phyloP scores from a whole-genome alignment of 2,329 filamentous ascomycete species.

The Dothistroma septosporum region DNA sequence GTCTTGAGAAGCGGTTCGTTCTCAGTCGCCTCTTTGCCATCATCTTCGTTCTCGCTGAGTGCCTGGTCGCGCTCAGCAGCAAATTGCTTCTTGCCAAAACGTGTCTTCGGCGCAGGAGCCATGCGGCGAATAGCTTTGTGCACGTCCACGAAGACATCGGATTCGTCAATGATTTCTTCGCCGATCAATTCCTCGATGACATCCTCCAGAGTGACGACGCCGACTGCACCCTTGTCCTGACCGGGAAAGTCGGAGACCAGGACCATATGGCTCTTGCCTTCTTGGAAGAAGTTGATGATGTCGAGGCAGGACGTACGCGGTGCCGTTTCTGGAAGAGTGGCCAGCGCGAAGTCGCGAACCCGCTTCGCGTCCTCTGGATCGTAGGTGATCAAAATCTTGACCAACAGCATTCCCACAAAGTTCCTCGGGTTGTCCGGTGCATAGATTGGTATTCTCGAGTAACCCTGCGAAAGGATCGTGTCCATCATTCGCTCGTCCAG shows the following conservation, averaged over 20 bases:
- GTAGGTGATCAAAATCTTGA: constrained; percentile 98
- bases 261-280: constrained; percentile 98
- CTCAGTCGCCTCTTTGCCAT: constrained; percentile 25
- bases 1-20: constrained; percentile 31
- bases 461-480: constrained; percentile 84
- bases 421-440: constrained; percentile 77
- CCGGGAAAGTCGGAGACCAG: constrained; percentile 86
- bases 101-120: constrained; percentile 72
- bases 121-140: constrained; percentile 95
- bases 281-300: constrained; percentile 99
- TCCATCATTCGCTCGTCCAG: constrained; percentile 94
- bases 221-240: constrained; percentile 83
- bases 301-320: constrained; percentile 95
- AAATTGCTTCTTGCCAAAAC: constrained; percentile 26
- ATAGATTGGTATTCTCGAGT: constrained; percentile 93
- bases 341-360: constrained; percentile 86
- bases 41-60: constrained; percentile 22
- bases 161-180: constrained; percentile 99
- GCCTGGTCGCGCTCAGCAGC: constrained; percentile 8
- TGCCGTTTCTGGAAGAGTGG: constrained; percentile 88
- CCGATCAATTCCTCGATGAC: constrained; percentile 98
- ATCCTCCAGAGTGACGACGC: constrained; percentile 93
- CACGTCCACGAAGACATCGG: constrained; percentile 90
- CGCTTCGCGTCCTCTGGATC: constrained; percentile 87
- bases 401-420: constrained; percentile 95